Percentiles rank a stretch among this genome's conserved stretches.
Evolutionary conservation across 2,329 filamentous ascomycete genomes (phyloP).

Genomic region (Knufia petricola): DNA sequence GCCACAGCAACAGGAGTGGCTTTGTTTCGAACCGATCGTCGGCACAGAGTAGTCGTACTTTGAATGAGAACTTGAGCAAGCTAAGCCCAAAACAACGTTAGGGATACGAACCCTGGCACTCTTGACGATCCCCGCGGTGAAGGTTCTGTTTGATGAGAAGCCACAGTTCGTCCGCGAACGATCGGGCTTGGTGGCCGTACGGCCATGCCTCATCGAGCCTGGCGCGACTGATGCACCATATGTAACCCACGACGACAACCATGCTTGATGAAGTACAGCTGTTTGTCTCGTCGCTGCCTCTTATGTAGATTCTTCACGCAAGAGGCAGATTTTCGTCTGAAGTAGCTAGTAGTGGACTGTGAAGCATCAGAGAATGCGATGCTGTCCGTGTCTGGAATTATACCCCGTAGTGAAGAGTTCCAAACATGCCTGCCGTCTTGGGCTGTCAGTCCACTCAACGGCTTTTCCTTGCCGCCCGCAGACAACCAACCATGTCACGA

Average conservation of each 20-base stretch:
- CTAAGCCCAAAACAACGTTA: too few relatives aligned
- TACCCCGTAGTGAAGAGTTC: not conserved
- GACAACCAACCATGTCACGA: conserved; percentile 11
- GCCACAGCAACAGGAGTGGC: not conserved
- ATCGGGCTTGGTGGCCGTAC: not conserved
- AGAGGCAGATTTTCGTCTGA: not conserved
- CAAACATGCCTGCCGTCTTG: not conserved
- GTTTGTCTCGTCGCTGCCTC: not conserved
- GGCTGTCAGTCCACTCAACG: conserved; percentile 2
- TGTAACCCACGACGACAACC: not conserved
- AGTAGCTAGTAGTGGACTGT: too few relatives aligned
- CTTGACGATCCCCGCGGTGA: not conserved
- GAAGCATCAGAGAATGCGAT: too few relatives aligned
- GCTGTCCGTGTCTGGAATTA: not conserved
- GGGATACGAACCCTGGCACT: not conserved
- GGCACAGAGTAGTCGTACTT: too few relatives aligned
- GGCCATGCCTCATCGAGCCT: not conserved
- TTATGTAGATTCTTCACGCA: not conserved
- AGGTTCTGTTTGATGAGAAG: conserved; percentile 5
- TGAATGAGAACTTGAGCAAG: too few relatives aligned
- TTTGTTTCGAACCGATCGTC: not conserved
- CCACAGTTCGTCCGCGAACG: conserved; percentile 3
- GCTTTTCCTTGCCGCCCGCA: conserved; percentile 7
- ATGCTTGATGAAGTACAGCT: not conserved
- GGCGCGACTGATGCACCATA: not conserved